Percentiles rank a stretch among this genome's conserved stretches.
These are phyloP conservation scores for Apiospora aurea DNA, from an alignment of 2,329 filamentous ascomycete genomes.

Conservation along the genomic window DNA sequence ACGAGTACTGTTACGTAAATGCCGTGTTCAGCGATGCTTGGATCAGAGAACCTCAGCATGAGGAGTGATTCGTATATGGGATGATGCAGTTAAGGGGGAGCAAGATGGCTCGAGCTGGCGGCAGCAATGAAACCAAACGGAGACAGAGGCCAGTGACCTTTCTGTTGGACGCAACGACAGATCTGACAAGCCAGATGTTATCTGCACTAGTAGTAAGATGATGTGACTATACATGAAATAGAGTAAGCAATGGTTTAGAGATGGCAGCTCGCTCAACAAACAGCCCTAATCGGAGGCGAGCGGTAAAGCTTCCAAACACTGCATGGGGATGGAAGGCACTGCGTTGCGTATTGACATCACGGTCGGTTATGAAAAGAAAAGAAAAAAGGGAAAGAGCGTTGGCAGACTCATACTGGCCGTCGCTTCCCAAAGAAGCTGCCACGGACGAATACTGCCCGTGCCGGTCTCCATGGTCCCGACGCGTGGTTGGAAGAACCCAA, in stretches of 20 bases:
- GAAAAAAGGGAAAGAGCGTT: background rate
- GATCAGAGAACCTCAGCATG: background rate
- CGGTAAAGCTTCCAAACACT: background rate
- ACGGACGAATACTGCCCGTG: background rate
- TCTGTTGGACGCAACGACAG: background rate
- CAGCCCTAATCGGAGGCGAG: background rate
- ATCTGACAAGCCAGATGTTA: background rate
- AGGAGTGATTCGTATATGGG: constrained; percentile 5
- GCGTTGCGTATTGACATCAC: background rate
- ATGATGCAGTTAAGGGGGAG: background rate
- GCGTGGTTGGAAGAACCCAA: background rate
- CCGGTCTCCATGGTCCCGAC: background rate
- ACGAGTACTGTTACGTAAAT: background rate
- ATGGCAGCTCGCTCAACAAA: background rate
- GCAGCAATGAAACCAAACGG: background rate
- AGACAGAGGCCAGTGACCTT: background rate
- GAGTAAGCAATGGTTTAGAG: constrained; percentile 2
- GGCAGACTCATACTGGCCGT: background rate
- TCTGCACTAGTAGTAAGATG: constrained; percentile 1
- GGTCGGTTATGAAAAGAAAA: background rate
- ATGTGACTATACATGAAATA: constrained; percentile 7
- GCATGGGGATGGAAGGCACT: background rate
- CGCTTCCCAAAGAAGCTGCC: background rate
- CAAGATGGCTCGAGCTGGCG: background rate
- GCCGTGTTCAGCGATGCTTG: background rate